Conservation (phyloP, 1,284 basidiomycete genomes). For the Cutaneotrichosporon dermatis region DNA sequence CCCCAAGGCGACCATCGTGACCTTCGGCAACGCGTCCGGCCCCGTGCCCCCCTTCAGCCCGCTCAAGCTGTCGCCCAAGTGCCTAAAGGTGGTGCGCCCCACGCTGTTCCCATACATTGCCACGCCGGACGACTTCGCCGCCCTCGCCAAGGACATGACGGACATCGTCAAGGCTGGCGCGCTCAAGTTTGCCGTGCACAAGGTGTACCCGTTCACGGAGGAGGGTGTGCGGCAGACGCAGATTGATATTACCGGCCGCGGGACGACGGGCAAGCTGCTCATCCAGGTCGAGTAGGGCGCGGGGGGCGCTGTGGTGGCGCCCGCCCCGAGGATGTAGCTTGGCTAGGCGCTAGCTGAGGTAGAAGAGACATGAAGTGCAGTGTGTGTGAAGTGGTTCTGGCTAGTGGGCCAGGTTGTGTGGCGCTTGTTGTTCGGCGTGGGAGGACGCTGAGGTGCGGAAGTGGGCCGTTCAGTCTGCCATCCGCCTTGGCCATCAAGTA, state of each 20-base stretch:
- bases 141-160: conserved; percentile 67
- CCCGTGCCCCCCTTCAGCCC: conserved; percentile 58
- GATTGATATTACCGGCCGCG: conserved; percentile 69
- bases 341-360: too few species aligned
- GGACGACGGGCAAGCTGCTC: conserved; percentile 76
- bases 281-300: conserved; percentile 55
- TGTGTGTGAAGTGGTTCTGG: too few species aligned
- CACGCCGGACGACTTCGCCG: conserved; percentile 61
- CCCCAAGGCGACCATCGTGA: conserved; percentile 71
- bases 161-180: conserved; percentile 59
- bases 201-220: conserved; percentile 76
- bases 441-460: too few species aligned
- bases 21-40: conserved; percentile 79
- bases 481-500: too few species aligned
- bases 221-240: conserved; percentile 77
- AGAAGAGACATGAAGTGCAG: too few species aligned
- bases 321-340: too few species aligned
- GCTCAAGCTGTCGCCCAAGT: conserved; percentile 73
- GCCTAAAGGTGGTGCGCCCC: conserved; percentile 71
- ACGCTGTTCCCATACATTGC: conserved; percentile 60
- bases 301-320: too few species aligned
- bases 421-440: too few species aligned
- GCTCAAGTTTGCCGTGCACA: conserved; percentile 66
- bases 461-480: too few species aligned
- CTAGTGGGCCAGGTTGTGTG: too few species aligned